phyloP scores from a whole-genome alignment of 495 filamentous ascomycete genomes.

The Aspergillus bertholletiae region DNA sequence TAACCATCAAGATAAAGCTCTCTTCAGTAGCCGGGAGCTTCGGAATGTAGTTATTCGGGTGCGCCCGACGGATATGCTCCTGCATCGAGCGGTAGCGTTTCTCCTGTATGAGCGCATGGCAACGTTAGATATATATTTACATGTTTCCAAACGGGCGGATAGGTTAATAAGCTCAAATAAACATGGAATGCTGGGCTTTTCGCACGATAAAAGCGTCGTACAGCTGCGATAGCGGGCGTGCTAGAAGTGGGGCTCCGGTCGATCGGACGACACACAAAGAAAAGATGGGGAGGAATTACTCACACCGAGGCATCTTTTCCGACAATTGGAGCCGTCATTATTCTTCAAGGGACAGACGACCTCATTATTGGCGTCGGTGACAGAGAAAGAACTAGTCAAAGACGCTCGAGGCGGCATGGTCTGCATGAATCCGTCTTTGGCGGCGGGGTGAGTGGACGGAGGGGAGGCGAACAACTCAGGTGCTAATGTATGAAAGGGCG shows the following conservation, averaged over 20 bases:
- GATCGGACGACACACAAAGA: constrained; percentile 10
- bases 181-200: not conserved
- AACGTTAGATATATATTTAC: constrained; percentile 19
- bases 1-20: constrained; percentile 96
- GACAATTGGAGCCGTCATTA: constrained; percentile 94
- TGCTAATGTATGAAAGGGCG: not conserved
- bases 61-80: constrained; percentile 96
- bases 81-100: constrained; percentile 99
- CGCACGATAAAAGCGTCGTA: constrained; percentile 16
- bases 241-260: constrained; percentile 16
- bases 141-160: not conserved
- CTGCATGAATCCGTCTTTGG: constrained; percentile 40
- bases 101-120: constrained; percentile 55
- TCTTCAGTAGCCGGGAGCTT: constrained; percentile 99
- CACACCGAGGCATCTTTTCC: constrained; percentile 96
- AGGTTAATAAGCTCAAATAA: not conserved
- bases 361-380: constrained; percentile 88
- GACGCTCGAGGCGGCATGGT: constrained; percentile 85
- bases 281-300: constrained; percentile 43
- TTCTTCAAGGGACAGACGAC: constrained; percentile 95
- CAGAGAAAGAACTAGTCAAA: constrained; percentile 85
- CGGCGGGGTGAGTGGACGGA: constrained; percentile 15
- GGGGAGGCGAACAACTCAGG: constrained; percentile 9
- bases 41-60: constrained; percentile 95
- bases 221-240: constrained; percentile 11